phyloP scores from a whole-genome alignment of 2,329 filamentous ascomycete species.

The Penicillium hesseltinei region DNA sequence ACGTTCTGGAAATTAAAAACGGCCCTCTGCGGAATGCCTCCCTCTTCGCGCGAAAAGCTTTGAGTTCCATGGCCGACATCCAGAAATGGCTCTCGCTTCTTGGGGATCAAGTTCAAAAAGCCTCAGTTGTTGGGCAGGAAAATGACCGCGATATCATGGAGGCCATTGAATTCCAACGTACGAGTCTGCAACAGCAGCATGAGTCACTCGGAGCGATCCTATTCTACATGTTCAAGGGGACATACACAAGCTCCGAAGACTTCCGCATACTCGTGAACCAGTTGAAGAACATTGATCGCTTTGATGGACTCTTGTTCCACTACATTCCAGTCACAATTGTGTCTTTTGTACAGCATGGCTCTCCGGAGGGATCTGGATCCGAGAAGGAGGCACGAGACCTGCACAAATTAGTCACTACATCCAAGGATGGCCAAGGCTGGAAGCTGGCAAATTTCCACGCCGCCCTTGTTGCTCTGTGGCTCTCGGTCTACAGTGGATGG shows the following conservation, averaged over 20 bases:
- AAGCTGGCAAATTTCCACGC: conserved; percentile 72
- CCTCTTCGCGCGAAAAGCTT: conserved; percentile 70
- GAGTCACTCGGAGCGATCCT: conserved; percentile 82
- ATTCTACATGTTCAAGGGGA: conserved; percentile 72
- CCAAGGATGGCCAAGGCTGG: conserved; percentile 69
- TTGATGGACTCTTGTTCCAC: conserved; percentile 74
- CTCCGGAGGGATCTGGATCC: conserved; percentile 67
- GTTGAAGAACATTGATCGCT: conserved; percentile 70
- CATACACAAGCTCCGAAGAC: conserved; percentile 67
- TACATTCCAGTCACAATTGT: conserved; percentile 76
- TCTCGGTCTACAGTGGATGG: conserved; percentile 88
- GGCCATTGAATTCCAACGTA: conserved; percentile 74
- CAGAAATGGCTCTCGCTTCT: conserved; percentile 74
- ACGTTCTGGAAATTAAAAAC: conserved; percentile 58
- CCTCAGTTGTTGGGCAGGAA: conserved; percentile 68
- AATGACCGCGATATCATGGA: conserved; percentile 67
- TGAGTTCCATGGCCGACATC: conserved; percentile 72
- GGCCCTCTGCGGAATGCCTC: conserved; percentile 51
- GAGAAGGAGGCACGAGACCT: conserved; percentile 69
- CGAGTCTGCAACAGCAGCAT: conserved; percentile 83
- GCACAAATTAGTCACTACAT: conserved; percentile 65
- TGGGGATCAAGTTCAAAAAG: conserved; percentile 71
- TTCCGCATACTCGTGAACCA: conserved; percentile 69
- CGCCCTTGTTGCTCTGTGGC: conserved; percentile 78
- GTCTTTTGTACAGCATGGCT: conserved; percentile 75